Evolutionary conservation across 2,329 filamentous ascomycete genomes (phyloP), one percentile per base, ranked within the genome.

Genomic region (Diaporthe sp.): DNA sequence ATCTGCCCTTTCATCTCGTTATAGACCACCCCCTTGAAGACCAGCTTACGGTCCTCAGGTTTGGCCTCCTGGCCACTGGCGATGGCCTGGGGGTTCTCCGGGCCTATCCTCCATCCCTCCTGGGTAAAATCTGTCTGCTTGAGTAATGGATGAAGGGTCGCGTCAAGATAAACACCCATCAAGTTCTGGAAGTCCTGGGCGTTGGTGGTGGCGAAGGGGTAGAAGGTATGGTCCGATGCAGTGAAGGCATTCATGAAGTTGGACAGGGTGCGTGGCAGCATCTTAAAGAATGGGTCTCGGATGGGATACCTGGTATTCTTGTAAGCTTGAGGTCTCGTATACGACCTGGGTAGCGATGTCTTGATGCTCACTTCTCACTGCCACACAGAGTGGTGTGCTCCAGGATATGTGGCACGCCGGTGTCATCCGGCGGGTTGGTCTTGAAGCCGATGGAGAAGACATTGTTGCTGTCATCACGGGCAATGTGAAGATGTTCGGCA

Each of bases 231-330:
- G 82, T 98, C 96, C 31, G 95, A 94, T 37, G 96, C 95, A 57
- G 97, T 99, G 83, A 98, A 98, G 77, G 97, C 97, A 84, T 99
- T 99, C 97, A 99, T 99, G 83, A 98, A 99, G 85, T 98, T 99
- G 78, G 97, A 98, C n/a, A 99, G 90, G 7, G 97, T 98, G 80
- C 97, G 92, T 31, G 97, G 97, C 37, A 99, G 90, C 97, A 99
- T 99, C 90, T 98, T 99, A 89, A 99, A 99, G 88, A 99, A 99
- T 0, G 97, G 97, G 82, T 99, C 97, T 77, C 97, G 95, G 75
- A 99, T 96, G n/a, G 97, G 97, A 83, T 96, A 98, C 84, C 94
- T 96, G 82, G 82, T 71, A 12, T 75, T 22, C n/a, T 55, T 25
- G 76, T 86, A 75, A 86, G 83, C 74, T 78, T 78, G 25, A 12